Evolutionary conservation across 1,284 basidiomycete genomes (phyloP), one percentile per base, ranked within the genome.

Genomic region (Apiotrichum porosum): DNA sequence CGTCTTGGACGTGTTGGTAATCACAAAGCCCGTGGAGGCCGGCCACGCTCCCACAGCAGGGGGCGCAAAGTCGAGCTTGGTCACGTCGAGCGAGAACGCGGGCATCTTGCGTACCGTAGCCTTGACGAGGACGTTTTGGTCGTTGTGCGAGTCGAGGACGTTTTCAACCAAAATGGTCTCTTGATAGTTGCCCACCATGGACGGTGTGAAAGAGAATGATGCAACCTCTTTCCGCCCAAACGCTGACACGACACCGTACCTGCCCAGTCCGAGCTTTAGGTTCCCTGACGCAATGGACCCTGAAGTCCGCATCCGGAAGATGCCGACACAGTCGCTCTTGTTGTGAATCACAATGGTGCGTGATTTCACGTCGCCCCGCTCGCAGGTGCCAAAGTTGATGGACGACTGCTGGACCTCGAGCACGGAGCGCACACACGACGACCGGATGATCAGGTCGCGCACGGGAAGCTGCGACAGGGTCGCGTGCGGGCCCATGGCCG

Each of bases 351-450:
- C 66, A 38, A 78, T 75, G 51, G 72, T 75, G 50, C 76, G 73
- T 34, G 74, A 69, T 56, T 75, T 76, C 24, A 66, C 59, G 34
- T 77, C 75, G 37, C 76, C 76, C 59, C 76, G 76, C 41, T 78
- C 76, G 56, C 76, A 72, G n/a, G 69, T 66, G 1, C 77, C 77
- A 59, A 78, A 77, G 60, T 78, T 77, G 72, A 78, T 77, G 46
- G 73, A 73, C 39, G 71, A 72, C 66, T 78, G 76, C 36, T 75
- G 75, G 14, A 78, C 70, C 55, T 78, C 76, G 31, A 78, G 60
- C 31, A 76, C 65, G 36, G 68, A 72, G 26, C 75, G 61, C 36
- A 76, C 75, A 31, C 72, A 73, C 21, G 67, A 74, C 47, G 72
- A 71, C 24, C 75, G 57, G 42, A 78, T 68, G 55, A 77, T 73